Evolutionary conservation across 768 basidiomycete genomes (phyloP).

Genomic region (Rhizopogon vinicolor): DNA sequence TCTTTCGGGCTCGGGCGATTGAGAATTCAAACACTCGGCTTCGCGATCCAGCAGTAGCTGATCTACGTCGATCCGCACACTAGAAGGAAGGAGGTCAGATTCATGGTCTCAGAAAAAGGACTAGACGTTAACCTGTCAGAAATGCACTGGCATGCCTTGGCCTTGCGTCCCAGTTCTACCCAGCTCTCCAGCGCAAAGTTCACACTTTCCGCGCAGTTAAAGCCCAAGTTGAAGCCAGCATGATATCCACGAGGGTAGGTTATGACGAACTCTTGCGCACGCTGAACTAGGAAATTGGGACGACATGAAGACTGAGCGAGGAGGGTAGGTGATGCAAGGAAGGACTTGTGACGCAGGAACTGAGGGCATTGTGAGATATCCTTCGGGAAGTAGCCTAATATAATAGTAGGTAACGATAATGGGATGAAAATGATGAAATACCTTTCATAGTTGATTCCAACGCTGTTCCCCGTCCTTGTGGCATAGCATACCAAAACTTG

Average conservation of each 20-base stretch:
- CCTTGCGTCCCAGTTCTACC: constrained; percentile 82
- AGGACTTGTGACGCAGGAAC: constrained; percentile 95
- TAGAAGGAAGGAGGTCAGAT: constrained; percentile 26
- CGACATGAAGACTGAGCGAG: constrained; percentile 75
- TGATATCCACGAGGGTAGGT: constrained; percentile 95
- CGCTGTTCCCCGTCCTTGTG: constrained; percentile 74
- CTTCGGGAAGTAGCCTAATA: constrained; percentile 80
- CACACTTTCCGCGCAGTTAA: constrained; percentile 96
- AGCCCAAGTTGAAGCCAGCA: constrained; percentile 92
- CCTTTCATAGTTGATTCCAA: constrained; percentile 91
- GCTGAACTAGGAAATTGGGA: constrained; percentile 88
- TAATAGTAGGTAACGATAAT: constrained; percentile 3
- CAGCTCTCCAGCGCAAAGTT: constrained; percentile 96
- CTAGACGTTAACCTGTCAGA: constrained; percentile 53
- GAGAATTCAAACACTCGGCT: constrained; percentile 31
- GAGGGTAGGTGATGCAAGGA: constrained; percentile 82
- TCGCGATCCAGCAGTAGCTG: constrained; percentile 70
- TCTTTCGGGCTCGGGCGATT: neutral
- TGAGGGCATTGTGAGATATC: constrained; percentile 84
- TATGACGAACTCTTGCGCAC: constrained; percentile 93
- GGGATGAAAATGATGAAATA: constrained; percentile 26
- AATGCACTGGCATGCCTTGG: constrained; percentile 73
- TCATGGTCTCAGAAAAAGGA: neutral
- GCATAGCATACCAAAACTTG: constrained; percentile 96
- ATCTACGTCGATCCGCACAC: constrained; percentile 93